A percentile compares a stretch with the other conserved stretches of the same genome.
Conservation (phyloP, 441 rosid genomes). For the Viola pubescens region DNA sequence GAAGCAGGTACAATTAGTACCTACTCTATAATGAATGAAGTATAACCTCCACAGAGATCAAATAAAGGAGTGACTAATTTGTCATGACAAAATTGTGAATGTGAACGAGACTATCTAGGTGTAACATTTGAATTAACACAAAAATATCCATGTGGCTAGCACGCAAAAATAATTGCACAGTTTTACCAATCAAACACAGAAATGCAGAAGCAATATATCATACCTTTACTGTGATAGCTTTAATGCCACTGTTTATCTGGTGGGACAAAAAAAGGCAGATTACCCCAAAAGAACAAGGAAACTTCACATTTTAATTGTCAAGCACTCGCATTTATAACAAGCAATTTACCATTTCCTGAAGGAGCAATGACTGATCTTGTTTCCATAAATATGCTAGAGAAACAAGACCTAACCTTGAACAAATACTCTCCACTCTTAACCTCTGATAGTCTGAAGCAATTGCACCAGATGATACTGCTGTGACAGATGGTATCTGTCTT, state of each 20-base stretch:
- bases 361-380: slow-evolving; percentile 92
- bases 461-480: slow-evolving; percentile 91
- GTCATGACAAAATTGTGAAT: no score
- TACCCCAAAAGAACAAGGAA: slow-evolving; percentile 13
- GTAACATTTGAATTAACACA: no score
- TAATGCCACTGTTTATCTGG: slow-evolving; percentile 61
- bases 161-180: no score
- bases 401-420: slow-evolving; percentile 97
- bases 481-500: slow-evolving; percentile 66
- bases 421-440: slow-evolving; percentile 87
- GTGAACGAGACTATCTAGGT: no score
- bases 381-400: slow-evolving; percentile 96
- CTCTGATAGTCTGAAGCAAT: slow-evolving; percentile 96
- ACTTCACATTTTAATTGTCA: not conserved
- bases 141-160: no score
- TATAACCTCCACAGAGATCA: no score
- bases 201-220: not conserved
- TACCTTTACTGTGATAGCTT: slow-evolving; percentile 85
- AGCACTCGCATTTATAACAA: slow-evolving; percentile 17
- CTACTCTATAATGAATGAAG: no score
- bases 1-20: no score
- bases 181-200: not conserved
- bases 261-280: slow-evolving; percentile 14
- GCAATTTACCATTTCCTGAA: slow-evolving; percentile 79
- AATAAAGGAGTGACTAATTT: no score